Evolutionary conservation across 108 stramenopile genomes (phyloP).

Genomic region (Nitzschia putrida): DNA sequence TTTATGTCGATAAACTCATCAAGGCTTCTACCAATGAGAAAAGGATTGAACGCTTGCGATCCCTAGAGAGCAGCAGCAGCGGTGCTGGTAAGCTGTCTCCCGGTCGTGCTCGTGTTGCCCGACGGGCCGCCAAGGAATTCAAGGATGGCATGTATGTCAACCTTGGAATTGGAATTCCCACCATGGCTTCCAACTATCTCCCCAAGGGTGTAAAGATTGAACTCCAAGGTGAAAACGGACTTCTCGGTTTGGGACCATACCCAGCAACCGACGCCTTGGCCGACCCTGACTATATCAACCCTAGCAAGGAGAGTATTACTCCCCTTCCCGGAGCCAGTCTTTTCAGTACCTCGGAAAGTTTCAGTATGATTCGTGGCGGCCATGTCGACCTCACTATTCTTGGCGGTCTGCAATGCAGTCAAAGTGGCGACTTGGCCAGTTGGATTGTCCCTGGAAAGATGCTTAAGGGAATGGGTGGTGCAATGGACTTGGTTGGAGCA

Average conservation of each 20-base stretch:
- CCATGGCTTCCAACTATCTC: constrained; percentile 83
- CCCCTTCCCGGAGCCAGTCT: constrained; percentile 68
- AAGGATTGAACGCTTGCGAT: constrained; percentile 81
- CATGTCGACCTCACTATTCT: constrained; percentile 93
- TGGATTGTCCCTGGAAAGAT: constrained; percentile 96
- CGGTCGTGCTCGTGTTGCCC: constrained; percentile 77
- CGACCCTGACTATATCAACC: constrained; percentile 90
- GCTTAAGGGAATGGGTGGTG: constrained; percentile 93
- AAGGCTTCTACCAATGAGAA: constrained; percentile 79
- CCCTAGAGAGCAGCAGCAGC: constrained; percentile 32
- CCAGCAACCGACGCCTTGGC: constrained; percentile 59
- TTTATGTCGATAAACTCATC: constrained; percentile 89
- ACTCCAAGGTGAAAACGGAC: constrained; percentile 92
- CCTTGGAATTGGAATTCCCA: constrained; percentile 90
- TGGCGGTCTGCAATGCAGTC: constrained; percentile 86
- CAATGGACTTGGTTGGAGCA: constrained; percentile 91
- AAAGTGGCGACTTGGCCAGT: constrained; percentile 88
- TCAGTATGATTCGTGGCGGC: constrained; percentile 92
- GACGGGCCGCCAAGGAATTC: constrained; percentile 89
- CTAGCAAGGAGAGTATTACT: constrained; percentile 93
- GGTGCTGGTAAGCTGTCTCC: constrained; percentile 46
- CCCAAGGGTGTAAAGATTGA: constrained; percentile 86
- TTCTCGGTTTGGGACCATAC: constrained; percentile 91
- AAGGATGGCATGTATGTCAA: constrained; percentile 95
- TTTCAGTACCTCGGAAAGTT: constrained; percentile 80